Evolutionary conservation across 148 eudicot species (phyloP), one percentile per base, ranked within the genome.

Genomic region (Rhododendron mucronatum): DNA sequence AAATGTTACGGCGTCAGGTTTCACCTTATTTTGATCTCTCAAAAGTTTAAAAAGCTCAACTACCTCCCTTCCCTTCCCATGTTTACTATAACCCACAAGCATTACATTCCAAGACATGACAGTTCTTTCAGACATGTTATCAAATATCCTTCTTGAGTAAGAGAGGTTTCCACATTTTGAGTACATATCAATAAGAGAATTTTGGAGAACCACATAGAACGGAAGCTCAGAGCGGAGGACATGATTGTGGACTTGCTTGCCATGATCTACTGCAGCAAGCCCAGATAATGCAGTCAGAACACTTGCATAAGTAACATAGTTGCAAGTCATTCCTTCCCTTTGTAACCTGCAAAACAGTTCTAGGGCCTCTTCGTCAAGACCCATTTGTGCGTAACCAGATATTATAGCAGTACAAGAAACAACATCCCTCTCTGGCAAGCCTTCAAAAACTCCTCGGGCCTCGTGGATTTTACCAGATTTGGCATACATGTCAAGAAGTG

Each of bases 401-500:
- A 96, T 92, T 69, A 96, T 95, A 77, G 99, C 96, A 82, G 99
- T 95, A 86, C 99, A 95, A 82, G 98, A 94, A 82, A 95, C 96
- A 85, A 95, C 95, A 91, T 96, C 99, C 71, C 95, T 89, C 30
- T 94, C 96, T 2, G 90, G 91, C 84, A 96, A 86, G 86, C 91
- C 81, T 83, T 94, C 93, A 82, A 95, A 96, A 67, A 96, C 87
- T 76, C 41, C 51, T 63, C 87, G 93, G 67, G 98, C 98, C 82
- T 94, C 98, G 57, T 91, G 91, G 87, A 94, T 93, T 88, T 82
- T 89, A 65, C 96, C 93, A 26, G 94, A 91, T 90, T 95, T 95
- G 84, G 96, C 96, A 90, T 95, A 96, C 95, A 96, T 89, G 89
- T 95, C 99, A 86, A 96, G 98, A 84, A 96, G 96, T 69, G 99